Evolutionary conservation across 176 grass and related monocot species (phyloP), one percentile per base, ranked within the genome.

Genomic region (Calamus simplicifolius): DNA sequence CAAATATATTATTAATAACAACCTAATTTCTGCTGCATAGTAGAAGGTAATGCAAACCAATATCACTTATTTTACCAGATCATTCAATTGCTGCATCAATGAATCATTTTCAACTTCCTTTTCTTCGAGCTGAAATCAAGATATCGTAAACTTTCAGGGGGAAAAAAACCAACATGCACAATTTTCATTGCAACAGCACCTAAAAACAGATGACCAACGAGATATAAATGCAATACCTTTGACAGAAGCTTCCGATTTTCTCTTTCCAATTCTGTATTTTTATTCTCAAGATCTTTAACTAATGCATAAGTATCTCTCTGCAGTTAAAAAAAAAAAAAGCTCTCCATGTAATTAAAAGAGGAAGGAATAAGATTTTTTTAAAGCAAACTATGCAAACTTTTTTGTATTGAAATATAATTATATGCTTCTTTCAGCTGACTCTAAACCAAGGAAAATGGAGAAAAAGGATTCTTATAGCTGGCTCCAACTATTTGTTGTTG

Each of bases 41-140:
- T 43, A 13, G 35, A 43, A 43, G 2, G 54, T 2, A 49, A 54
- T 16, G 62, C 57, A 75, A 12, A 86, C 52, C 57, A 63, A n/a
- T 16, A 74, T 5, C 19, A 8, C 25, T 55, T 27, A 43, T 67
- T 63, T 86, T 76, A 95, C 85, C 6, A 89, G 80, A 62, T 83
- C 82, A 64, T 84, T 86, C 56, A 97, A 77, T 31, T 62, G 84
- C 49, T 88, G 80, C 49, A 72, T 61, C 18, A 91, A 50, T 27
- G 93, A 77, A 77, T 88, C 84, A 66, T 84, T 91, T 64, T 97
- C 83, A 51, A 82, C 62, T 56, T 87, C 81, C 62, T 82, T 88
- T 80, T 88, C 84, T 4, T 80, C 78, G 29, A 97, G 72, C 92
- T 91, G 68, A 51, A 35, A 58, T 25, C 50, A 35, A 54, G 18